These are phyloP conservation scores for Colletotrichum spinosum DNA, from an alignment of 2,329 filamentous ascomycete genomes.

Conservation along the genomic window DNA sequence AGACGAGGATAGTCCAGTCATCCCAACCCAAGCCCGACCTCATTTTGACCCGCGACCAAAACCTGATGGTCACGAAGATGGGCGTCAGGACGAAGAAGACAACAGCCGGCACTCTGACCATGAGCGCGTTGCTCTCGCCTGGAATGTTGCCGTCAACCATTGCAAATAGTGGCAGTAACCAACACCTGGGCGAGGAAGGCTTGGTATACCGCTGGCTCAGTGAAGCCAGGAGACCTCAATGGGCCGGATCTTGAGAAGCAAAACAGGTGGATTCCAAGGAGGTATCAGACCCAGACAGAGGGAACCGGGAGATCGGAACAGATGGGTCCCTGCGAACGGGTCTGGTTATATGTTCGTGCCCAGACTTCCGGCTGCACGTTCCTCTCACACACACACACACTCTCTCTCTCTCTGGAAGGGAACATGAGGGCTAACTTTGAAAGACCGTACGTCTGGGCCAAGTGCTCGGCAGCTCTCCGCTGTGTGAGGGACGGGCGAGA, in stretches of 20 bases:
- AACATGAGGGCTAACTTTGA: neutral
- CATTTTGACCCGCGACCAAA: slow-evolving; percentile 54
- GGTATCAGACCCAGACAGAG: neutral
- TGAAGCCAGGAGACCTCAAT: slow-evolving; percentile 2
- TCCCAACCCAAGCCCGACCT: slow-evolving; percentile 53
- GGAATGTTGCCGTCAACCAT: slow-evolving; percentile 46
- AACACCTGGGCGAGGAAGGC: neutral
- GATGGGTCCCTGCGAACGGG: slow-evolving; percentile 1
- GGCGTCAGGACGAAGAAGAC: slow-evolving; percentile 57
- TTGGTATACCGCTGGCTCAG: neutral
- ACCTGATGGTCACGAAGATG: slow-evolving; percentile 51
- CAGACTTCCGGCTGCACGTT: neutral
- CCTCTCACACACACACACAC: neutral
- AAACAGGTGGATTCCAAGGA: slow-evolving; percentile 1
- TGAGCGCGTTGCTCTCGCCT: slow-evolving; percentile 51
- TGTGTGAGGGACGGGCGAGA: neutral
- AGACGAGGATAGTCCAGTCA: slow-evolving; percentile 55
- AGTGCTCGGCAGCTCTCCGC: slow-evolving; percentile 12
- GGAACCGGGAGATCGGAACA: neutral
- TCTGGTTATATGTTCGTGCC: slow-evolving; percentile 29
- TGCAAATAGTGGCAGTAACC: neutral
- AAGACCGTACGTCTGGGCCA: slow-evolving; percentile 8
- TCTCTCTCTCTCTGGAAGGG: neutral
- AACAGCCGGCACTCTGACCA: slow-evolving; percentile 53
- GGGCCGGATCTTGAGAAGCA: neutral